phyloP scores from a whole-genome alignment of 768 basidiomycete genomes.

The Russula ochroleuca region DNA sequence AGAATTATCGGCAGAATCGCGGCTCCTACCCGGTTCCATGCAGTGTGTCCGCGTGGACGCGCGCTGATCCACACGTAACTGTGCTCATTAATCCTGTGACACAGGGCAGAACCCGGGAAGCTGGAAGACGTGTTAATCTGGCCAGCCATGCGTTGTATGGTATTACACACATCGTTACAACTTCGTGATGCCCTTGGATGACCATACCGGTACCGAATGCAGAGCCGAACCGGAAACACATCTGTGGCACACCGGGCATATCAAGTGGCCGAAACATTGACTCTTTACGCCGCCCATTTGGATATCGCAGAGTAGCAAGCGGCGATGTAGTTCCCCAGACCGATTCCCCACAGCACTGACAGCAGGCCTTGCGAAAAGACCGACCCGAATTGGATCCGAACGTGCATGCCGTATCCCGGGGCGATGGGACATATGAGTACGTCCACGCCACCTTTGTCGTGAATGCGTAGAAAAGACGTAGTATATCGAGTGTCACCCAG shows the following conservation, averaged over 20 bases:
- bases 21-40: background rate
- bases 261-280: background rate
- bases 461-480: slow-evolving; percentile 49
- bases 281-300: slow-evolving; percentile 3
- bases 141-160: background rate
- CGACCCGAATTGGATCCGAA: background rate
- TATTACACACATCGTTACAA: background rate
- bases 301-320: background rate
- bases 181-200: background rate
- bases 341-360: background rate
- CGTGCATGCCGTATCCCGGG: background rate
- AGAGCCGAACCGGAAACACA: background rate
- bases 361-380: background rate
- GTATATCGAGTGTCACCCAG: background rate
- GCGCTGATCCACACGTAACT: background rate
- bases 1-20: background rate
- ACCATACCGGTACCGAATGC: slow-evolving; percentile 1
- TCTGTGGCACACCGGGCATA: background rate
- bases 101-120: background rate
- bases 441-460: background rate
- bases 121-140: background rate
- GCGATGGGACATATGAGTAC: background rate
- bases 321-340: slow-evolving; percentile 3
- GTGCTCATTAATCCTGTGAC: background rate
- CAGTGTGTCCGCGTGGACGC: background rate